Percentiles rank a stretch among this genome's conserved stretches.
These are phyloP conservation scores for Bipolaris cookei DNA, from an alignment of 2,329 filamentous ascomycete species.

Conservation along the genomic window DNA sequence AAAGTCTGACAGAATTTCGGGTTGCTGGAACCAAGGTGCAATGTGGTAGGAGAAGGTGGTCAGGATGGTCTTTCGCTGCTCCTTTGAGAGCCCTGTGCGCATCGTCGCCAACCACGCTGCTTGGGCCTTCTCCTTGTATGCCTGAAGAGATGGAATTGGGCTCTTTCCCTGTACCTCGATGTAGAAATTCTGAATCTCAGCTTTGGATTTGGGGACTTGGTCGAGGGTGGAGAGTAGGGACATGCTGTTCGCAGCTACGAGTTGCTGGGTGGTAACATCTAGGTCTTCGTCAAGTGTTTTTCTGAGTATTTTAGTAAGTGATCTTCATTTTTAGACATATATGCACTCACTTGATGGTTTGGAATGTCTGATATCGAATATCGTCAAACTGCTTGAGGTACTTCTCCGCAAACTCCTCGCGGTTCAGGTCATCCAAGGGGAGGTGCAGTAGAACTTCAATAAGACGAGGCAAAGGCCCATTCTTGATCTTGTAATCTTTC, in stretches of 20 bases:
- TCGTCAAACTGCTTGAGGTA: conserved; percentile 84
- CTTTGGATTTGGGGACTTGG: conserved; percentile 69
- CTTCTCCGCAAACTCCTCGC: conserved; percentile 76
- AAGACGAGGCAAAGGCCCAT: conserved; percentile 68
- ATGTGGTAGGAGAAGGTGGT: conserved; percentile 77
- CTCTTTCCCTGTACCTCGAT: conserved; percentile 70
- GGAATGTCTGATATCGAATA: conserved; percentile 81
- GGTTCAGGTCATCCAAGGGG: conserved; percentile 63
- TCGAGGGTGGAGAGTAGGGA: conserved; percentile 71
- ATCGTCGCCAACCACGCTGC: conserved; percentile 86
- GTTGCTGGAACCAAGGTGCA: conserved; percentile 86
- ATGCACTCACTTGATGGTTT: conserved; percentile 69
- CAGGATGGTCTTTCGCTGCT: conserved; percentile 80
- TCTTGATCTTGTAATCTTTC: conserved; percentile 70
- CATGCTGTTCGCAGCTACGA: conserved; percentile 60
- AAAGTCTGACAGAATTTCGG: conserved; percentile 93
- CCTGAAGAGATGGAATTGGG: conserved; percentile 62
- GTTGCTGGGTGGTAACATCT: conserved; percentile 26
- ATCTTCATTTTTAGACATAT: background rate
- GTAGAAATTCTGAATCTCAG: conserved; percentile 74
- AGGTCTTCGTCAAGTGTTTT: conserved; percentile 40
- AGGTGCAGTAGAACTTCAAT: conserved; percentile 67
- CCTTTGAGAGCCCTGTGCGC: conserved; percentile 67
- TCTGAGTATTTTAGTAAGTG: conserved; percentile 12
- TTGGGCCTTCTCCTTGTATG: conserved; percentile 81